Base-by-base conservation (phyloP, 352 stramenopile genomes). In the Bremia lactucae region DNA sequence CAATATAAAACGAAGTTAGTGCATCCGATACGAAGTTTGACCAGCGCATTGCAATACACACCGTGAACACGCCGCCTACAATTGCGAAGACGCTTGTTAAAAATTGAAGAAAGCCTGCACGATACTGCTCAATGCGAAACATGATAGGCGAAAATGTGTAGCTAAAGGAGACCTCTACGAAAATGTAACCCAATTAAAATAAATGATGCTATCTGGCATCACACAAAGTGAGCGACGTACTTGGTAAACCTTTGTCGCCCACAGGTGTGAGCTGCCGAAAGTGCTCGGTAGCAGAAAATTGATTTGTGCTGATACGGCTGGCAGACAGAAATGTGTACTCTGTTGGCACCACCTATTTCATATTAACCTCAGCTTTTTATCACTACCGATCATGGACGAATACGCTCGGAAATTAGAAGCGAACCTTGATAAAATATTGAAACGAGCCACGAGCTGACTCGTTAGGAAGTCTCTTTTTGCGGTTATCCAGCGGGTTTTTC, bases 221-320 rank as follows among this genome's bases (percentile, higher is more conserved):
- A 14, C 4, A 9, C 16, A 34, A 33, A 34, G 20, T 29, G 8
- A 13, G 13, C 24, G 13, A 45, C 31, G 52, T 76, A 89, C 80
- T 83, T 2, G 80, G 80, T 0, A 92, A 57, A 2, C 77, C 76
- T 59, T 88, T 87, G 52, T 88, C 72, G 42, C 48, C 96, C 58
- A 84, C 91, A 64, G 66, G 86, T 22, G 81, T 86, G 42, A 88
- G 71, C 58, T 83, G 56, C 29, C 67, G 70, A 46, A 98, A 87
- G 69, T 98, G 93, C 56, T 98, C 92, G 9, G 95, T 98, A 7
- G 96, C 95, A n/a, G 82, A 97, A 71, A 97, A 99, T 74, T 99
- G 95, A 63, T 98, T 98, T 16, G 87, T 96, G 36, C 82, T 65
- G 49, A 97, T 87, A 6, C 63, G 72, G 4, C 65, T 75, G 18